Evolutionary conservation across 352 stramenopile genomes (phyloP).

Genomic region (Globisporangium cystogenes): DNA sequence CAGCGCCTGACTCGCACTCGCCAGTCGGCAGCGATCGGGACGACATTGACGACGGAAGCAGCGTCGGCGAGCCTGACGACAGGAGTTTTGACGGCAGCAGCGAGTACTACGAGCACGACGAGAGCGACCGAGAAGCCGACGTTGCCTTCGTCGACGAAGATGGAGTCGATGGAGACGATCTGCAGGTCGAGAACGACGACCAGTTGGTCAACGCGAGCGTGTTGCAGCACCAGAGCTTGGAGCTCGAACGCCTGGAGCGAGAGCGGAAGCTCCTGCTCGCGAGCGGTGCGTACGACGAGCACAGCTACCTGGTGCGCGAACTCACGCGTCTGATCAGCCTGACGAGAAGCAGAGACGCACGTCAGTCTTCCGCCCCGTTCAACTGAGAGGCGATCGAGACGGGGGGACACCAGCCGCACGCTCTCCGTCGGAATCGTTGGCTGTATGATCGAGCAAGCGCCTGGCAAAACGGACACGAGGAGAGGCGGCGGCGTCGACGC

Average conservation of each 20-base stretch:
- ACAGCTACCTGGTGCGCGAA: conserved; percentile 64
- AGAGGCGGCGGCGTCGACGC: not conserved
- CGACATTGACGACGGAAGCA: not conserved
- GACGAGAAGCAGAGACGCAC: conserved; percentile 15
- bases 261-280: conserved; percentile 54
- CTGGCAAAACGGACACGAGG: not conserved
- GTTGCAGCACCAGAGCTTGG: conserved; percentile 1
- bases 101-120: conserved; percentile 11
- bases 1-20: not conserved
- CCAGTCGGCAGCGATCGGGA: not conserved
- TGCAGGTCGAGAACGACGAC: conserved; percentile 9
- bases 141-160: not conserved
- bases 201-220: not conserved
- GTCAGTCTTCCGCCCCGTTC: not conserved
- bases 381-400: not conserved
- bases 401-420: not conserved
- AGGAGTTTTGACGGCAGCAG: conserved; percentile 6
- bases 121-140: not conserved
- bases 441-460: not conserved
- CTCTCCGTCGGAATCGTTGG: not conserved
- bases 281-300: conserved; percentile 50
- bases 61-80: not conserved
- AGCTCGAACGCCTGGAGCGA: conserved; percentile 40
- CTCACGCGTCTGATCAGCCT: conserved; percentile 50
- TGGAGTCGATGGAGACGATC: not conserved